These are phyloP conservation scores for Phytophthora megakarya DNA, from an alignment of 352 stramenopile species.

Conservation along the genomic window DNA sequence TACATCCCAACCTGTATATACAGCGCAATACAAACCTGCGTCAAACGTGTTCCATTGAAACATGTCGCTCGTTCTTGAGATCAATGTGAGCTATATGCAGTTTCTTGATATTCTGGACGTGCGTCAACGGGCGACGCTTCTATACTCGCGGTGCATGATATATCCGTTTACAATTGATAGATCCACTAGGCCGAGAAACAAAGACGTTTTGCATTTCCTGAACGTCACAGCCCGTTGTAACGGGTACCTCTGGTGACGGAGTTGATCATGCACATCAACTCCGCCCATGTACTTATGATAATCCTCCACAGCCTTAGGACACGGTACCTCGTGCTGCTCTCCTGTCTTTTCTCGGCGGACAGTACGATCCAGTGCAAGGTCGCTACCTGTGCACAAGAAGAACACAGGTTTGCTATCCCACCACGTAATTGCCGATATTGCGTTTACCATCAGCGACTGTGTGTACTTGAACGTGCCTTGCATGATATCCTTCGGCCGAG, in stretches of 20 bases:
- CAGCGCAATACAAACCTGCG: no score
- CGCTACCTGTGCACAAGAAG: constrained; percentile 3
- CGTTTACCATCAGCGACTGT: not conserved
- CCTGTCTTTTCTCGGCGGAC: not conserved
- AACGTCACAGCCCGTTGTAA: constrained; percentile 9
- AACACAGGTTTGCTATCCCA: constrained; percentile 5
- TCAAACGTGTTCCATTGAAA: no score
- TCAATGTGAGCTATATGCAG: no score
- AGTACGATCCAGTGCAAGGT: not conserved
- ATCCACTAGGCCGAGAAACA: no score
- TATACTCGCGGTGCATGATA: no score
- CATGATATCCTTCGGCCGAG: not conserved
- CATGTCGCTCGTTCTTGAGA: no score
- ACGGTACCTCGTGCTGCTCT: constrained; percentile 4
- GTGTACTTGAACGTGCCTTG: constrained; percentile 2
- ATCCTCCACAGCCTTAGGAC: constrained; percentile 4
- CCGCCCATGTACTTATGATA: constrained; percentile 13
- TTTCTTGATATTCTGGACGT: no score
- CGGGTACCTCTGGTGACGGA: constrained; percentile 4
- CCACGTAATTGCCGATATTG: constrained; percentile 1
- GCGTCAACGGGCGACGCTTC: no score
- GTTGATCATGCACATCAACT: no score
- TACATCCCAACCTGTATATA: no score
- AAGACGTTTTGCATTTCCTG: constrained; percentile 9
- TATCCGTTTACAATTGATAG: no score